Conservation (phyloP, 1,284 basidiomycete species). For the Mycena sp. region DNA sequence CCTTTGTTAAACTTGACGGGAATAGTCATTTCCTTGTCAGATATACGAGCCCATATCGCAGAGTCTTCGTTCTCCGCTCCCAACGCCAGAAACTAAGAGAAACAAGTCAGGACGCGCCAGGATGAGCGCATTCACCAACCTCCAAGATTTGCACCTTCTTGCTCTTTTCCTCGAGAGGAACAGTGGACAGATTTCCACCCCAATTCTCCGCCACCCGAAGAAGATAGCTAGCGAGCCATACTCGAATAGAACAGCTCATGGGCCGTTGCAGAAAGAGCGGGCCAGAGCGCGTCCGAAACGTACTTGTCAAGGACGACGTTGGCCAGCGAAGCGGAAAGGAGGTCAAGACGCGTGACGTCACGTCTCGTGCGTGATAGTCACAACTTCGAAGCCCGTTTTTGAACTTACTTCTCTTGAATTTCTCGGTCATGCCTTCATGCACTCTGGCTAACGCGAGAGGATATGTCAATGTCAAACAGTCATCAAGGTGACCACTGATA, state of each 20-base stretch:
- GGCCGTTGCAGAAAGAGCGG: neutral
- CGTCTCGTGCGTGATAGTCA: too few relatives aligned
- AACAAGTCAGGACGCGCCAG: neutral
- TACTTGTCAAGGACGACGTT: too few relatives aligned
- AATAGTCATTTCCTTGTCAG: constrained; percentile 50
- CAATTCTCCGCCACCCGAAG: constrained; percentile 8
- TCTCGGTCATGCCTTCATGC: too few relatives aligned
- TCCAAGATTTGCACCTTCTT: constrained; percentile 20
- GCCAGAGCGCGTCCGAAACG: too few relatives aligned
- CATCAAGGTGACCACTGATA: too few relatives aligned
- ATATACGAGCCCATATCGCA: constrained; percentile 56
- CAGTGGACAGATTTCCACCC: neutral
- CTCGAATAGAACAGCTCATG: neutral
- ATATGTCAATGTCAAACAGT: too few relatives aligned
- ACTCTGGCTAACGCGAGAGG: too few relatives aligned
- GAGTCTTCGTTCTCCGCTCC: constrained; percentile 40
- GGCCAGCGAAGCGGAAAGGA: too few relatives aligned
- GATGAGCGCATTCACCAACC: neutral
- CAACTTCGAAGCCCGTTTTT: too few relatives aligned
- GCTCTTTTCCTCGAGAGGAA: constrained; percentile 10
- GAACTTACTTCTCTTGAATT: too few relatives aligned
- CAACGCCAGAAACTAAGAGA: constrained; percentile 44
- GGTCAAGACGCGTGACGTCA: too few relatives aligned
- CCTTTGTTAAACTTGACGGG: constrained; percentile 51
- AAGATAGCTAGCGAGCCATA: constrained; percentile 9